phyloP scores from a whole-genome alignment of 306 rosid species.

The Lagenaria siceraria region DNA sequence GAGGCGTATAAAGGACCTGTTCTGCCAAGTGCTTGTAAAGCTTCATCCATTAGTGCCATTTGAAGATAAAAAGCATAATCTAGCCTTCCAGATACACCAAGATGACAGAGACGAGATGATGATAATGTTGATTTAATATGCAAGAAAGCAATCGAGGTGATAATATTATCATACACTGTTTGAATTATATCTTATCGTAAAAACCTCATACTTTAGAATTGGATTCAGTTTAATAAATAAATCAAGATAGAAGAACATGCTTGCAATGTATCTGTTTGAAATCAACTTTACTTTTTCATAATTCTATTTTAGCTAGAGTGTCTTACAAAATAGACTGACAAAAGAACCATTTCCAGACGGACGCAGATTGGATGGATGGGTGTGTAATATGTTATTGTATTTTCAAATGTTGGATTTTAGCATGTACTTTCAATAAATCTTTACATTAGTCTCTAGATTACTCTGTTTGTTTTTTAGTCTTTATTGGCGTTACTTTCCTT shows the following conservation, averaged over 20 bases:
- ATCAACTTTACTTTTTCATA: not conserved
- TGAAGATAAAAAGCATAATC: constrained; percentile 8
- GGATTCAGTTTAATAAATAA: not conserved
- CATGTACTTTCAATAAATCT: too few species aligned
- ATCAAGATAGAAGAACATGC: not conserved
- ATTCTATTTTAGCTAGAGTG: too few species aligned
- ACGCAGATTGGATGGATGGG: too few species aligned
- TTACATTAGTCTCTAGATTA: too few species aligned
- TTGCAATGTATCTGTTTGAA: not conserved
- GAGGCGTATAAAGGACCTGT: constrained; percentile 52
- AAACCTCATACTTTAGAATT: not conserved
- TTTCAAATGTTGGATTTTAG: too few species aligned
- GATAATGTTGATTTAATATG: not conserved
- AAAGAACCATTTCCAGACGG: too few species aligned
- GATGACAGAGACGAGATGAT: not conserved
- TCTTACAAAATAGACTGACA: too few species aligned
- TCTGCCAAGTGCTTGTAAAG: constrained; percentile 29
- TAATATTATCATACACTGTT: not conserved
- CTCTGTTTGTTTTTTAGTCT: too few species aligned
- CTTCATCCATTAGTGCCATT: constrained; percentile 21
- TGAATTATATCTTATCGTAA: not conserved
- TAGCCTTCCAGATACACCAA: constrained; percentile 7
- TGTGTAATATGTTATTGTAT: too few species aligned
- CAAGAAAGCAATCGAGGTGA: not conserved
- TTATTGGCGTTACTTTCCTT: too few species aligned